These are phyloP conservation scores for Domatiomyces globalis DNA, from an alignment of 2,329 filamentous ascomycete species.

Conservation along the genomic window DNA sequence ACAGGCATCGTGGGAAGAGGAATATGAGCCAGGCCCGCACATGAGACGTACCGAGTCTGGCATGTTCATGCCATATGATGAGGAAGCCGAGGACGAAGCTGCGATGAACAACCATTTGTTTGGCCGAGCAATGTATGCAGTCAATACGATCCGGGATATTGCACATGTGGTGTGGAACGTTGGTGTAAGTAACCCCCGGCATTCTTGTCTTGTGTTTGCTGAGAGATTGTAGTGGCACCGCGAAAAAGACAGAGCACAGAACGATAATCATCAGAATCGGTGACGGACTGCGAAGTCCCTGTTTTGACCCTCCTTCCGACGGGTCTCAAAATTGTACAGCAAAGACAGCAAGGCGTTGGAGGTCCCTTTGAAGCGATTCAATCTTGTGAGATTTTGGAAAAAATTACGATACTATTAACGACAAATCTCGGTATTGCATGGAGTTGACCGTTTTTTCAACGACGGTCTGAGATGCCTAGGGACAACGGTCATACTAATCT, in stretches of 20 bases:
- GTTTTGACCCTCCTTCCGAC: background rate
- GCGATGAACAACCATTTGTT: conserved; percentile 50
- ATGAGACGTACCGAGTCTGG: conserved; percentile 70
- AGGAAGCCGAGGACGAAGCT: conserved; percentile 48
- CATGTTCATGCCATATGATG: conserved; percentile 82
- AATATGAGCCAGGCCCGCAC: conserved; percentile 39
- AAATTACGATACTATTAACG: background rate
- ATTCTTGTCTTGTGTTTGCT: background rate
- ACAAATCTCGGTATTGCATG: background rate
- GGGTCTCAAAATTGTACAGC: background rate
- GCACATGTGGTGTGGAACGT: conserved; percentile 55
- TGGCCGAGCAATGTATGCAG: conserved; percentile 66
- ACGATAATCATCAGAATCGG: background rate
- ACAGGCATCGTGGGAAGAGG: conserved; percentile 34
- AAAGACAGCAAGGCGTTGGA: background rate
- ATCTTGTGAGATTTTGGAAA: background rate
- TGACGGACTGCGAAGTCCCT: background rate
- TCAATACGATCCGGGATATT: conserved; percentile 51
- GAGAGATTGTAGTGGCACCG: background rate
- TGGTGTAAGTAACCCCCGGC: conserved; percentile 21
- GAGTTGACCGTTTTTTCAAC: background rate
- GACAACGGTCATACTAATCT: background rate
- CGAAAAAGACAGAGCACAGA: background rate
- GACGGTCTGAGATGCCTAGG: background rate
- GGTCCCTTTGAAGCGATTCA: background rate